phyloP scores from a whole-genome alignment of 2,329 filamentous ascomycete species.

The Annulohypoxylon truncatum region DNA sequence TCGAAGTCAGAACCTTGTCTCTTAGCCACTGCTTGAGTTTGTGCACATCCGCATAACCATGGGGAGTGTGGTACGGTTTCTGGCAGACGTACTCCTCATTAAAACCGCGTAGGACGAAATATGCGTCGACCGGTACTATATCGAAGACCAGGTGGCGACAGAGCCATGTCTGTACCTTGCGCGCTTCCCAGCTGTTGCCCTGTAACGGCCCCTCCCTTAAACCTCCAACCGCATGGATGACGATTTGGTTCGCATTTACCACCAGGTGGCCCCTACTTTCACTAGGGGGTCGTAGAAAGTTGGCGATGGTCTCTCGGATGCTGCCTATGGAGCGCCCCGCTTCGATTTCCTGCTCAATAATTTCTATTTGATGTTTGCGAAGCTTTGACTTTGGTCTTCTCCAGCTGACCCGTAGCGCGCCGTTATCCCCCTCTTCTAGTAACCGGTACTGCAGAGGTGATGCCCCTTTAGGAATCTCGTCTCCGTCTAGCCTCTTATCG shows the following conservation, averaged over 20 bases:
- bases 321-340: conserved; percentile 46
- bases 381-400: conserved; percentile 20
- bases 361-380: conserved; percentile 19
- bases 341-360: conserved; percentile 38
- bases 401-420: conserved; percentile 37
- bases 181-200: conserved; percentile 51
- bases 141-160: conserved; percentile 49
- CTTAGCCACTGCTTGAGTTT: conserved; percentile 40
- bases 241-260: conserved; percentile 46
- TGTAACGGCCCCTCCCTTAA: conserved; percentile 47
- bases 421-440: conserved; percentile 31
- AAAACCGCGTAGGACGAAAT: conserved; percentile 48
- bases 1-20: conserved; percentile 29
- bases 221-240: conserved; percentile 49
- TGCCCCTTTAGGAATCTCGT: conserved; percentile 33
- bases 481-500: conserved; percentile 21
- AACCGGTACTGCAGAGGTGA: conserved; percentile 40
- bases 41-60: conserved; percentile 22
- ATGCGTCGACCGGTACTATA: conserved; percentile 38
- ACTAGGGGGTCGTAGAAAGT: conserved; percentile 31
- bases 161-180: conserved; percentile 48
- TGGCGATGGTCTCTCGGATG: conserved; percentile 44
- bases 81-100: conserved; percentile 52
- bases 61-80: conserved; percentile 22
- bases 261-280: conserved; percentile 20